Evolutionary conservation across 768 basidiomycete species (phyloP), one percentile per base, ranked within the genome.

Genomic region (Daedaleopsis sinensis): DNA sequence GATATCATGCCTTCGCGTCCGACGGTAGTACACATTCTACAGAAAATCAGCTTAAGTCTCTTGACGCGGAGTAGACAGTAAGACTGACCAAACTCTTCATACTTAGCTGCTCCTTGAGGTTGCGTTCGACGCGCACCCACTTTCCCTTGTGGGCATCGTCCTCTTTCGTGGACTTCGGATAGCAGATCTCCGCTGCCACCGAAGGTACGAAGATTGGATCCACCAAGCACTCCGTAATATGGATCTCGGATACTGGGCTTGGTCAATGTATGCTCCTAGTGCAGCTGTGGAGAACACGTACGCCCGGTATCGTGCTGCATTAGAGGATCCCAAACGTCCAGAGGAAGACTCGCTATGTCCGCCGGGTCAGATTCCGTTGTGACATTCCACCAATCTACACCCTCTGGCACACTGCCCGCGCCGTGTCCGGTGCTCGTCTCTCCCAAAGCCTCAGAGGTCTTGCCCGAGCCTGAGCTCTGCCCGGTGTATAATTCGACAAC

Each of bases 111-210:
- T 78, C 65, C 70, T 95, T 95, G 37, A 98, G 73, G 76, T 98
- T 90, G 48, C 85, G 81, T 42, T 86, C 86, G 13, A 99, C 89
- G 15, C 90, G 85, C 1, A 96, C 93, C 96, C 96, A 99, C 67
- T 89, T 91, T 0, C 91, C 91, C 65, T 82, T 86, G 66, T 87
- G 83, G 6, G 89, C 87, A 70, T 94, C 91, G 51, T 89, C 74
- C 69, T 92, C 89, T 12, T 79, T 77, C 1, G 86, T 93, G 1
- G 89, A 83, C 1, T 79, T 72, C 0, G 95, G 95, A 0, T 75
- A 74, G 71, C 95, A 98, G 12, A 90, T 63, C 24, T 84, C 82
- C 0, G 57, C 43, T 0, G 66, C 56, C 19, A 70, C 39, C 5
- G 51, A 55, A 1, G 78, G 79, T 16, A 80, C 77, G 42, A 87